Base-by-base conservation (phyloP, 116 monocot species). In the Zostera marina region DNA sequence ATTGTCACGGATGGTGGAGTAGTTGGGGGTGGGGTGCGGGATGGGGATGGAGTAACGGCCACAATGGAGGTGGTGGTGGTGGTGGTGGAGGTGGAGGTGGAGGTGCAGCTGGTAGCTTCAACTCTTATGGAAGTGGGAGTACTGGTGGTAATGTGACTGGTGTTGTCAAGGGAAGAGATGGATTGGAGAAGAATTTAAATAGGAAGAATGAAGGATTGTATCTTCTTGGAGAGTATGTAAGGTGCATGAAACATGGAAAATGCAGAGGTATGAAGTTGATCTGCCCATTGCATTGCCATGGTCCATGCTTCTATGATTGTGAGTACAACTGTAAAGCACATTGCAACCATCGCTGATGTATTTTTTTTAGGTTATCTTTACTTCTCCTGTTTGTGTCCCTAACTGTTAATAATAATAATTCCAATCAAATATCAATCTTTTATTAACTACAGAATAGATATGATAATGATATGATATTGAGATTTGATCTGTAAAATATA, bases 281-380 rank as follows among this genome's bases (percentile, higher is more conserved):
- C 3, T 92, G 92, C 64, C 92, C 92, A 13, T 56, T 92, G 60
- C 92, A 87, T 42, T 92, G 92, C 62, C 65, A 83, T 25, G 87
- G 87, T 0, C 82, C 87, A 15, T 92, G 92, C 62, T 74, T 83
- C 70, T 92, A 92, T 56, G 87, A 92, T 64, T 92, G 87, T 49
- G 71, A 81, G 38, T 60, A 63, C 54, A 87, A 76, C 46, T 92
- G 92, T 78, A 80, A 59, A 55, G 87, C 92, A 22, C 78, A 82
- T 61, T 92, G 92, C 72, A 32, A 24, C 24, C 32, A 32, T 32
- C 32, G 5, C 5, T 32, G 5, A 32, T 32, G 2, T 32, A n/a
- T n/a, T n/a, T n/a, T n/a, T n/a, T n/a, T n/a, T n/a, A n/a, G n/a
- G n/a, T n/a, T n/a, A n/a, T n/a, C n/a, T n/a, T n/a, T n/a, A n/a